Base-by-base conservation (phyloP, 2,329 filamentous ascomycete species). In the Peltaster fructicola region DNA sequence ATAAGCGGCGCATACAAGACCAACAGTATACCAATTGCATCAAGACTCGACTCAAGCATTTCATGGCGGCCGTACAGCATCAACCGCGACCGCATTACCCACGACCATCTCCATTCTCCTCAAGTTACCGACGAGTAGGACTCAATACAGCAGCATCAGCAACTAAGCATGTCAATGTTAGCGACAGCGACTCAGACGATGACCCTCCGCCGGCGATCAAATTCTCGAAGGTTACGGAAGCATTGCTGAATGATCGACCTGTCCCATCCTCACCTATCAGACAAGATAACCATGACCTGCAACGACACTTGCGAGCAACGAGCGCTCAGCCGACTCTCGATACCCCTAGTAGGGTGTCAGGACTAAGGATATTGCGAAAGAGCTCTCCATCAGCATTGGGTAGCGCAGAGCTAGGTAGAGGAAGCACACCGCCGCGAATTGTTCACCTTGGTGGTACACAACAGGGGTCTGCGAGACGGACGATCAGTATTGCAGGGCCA, bases 221-320 rank as follows among this genome's bases (percentile, higher is more conserved):
- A 56, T 76, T 93, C 47, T 93, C 82, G 48, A 82, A 84, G 41
- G 68, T 88, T 37, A 91, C 85, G 23, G 85, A 88, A 46, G 84
- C 81, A 11, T 61, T 93, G 9, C 62, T 93, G 26, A 61, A 61
- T 25, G 60, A 62, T 35, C 56, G 51, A 13, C 68, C 69, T 29
- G 68, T 73, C 20, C 65, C 66, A 24, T 63, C 56, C 3, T 62
- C 67, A 6, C 57, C 59, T 23, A 51, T 52, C 12, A 58, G 61
- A 27, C 53, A 57, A 29, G 58, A 57, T 18, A 45, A 23, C 33
- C 53, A 32, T 11, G 37, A 40, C 4, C 33, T 32, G 17, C 33
- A 39, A 16, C 39, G 37, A 11, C 39, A 38, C 33, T 38, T 39
- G 23, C 33, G 40, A 27, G 41, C 43, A 5, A 30, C 31, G 23